These are phyloP conservation scores for Monilinia fructigena DNA, from an alignment of 2,329 filamentous ascomycete species.

Conservation along the genomic window DNA sequence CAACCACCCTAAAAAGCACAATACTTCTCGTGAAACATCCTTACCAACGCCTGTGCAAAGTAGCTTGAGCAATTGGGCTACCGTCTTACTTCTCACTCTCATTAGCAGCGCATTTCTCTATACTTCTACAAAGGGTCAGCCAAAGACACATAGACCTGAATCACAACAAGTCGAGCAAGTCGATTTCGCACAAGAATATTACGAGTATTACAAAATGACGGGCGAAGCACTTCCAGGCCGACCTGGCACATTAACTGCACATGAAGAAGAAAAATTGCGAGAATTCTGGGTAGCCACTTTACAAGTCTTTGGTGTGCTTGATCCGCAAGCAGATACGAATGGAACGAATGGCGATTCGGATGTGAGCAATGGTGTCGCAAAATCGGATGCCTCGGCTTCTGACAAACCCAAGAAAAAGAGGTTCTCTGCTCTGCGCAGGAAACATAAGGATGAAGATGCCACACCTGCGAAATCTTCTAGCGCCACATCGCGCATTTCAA, in stretches of 20 bases:
- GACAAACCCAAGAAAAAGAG: slow-evolving; percentile 73
- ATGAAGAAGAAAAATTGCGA: slow-evolving; percentile 84
- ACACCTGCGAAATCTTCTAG: slow-evolving; percentile 42
- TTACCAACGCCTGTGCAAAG: slow-evolving; percentile 14
- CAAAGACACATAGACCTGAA: slow-evolving; percentile 15
- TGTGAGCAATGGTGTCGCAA: slow-evolving; percentile 30
- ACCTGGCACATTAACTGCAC: slow-evolving; percentile 81
- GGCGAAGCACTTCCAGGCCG: slow-evolving; percentile 62
- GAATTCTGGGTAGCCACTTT: slow-evolving; percentile 80
- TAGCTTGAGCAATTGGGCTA: slow-evolving; percentile 17
- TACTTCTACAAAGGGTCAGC: slow-evolving; percentile 8
- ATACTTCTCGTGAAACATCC: slow-evolving; percentile 17
- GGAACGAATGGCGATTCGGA: slow-evolving; percentile 29
- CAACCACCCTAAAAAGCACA: background rate
- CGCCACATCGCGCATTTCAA: slow-evolving; percentile 25
- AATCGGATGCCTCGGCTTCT: slow-evolving; percentile 32
- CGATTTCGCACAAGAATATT: slow-evolving; percentile 23
- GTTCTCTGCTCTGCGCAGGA: slow-evolving; percentile 66
- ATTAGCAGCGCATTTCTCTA: slow-evolving; percentile 26
- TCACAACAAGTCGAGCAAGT: slow-evolving; percentile 7
- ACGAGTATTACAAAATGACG: slow-evolving; percentile 42
- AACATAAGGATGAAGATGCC: slow-evolving; percentile 53
- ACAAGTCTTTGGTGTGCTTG: slow-evolving; percentile 67
- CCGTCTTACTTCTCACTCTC: slow-evolving; percentile 21
- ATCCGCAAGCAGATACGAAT: slow-evolving; percentile 40